A percentile compares a stretch with the other conserved stretches of the same genome.
Evolutionary conservation across 495 filamentous ascomycete species (phyloP).

Genomic region (Lepidopterella palustris): DNA sequence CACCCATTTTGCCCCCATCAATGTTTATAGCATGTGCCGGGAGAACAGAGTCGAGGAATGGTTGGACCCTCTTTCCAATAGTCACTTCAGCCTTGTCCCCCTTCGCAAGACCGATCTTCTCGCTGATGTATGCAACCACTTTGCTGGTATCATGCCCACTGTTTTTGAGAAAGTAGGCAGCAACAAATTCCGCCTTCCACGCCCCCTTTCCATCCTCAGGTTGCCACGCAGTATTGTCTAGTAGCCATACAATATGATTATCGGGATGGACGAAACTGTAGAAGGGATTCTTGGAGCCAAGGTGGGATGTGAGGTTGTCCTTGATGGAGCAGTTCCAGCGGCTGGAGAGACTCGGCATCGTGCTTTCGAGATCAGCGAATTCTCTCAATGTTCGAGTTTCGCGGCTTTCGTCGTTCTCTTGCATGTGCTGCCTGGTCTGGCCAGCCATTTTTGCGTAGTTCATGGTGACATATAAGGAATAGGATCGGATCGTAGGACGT

Average conservation of each 20-base stretch:
- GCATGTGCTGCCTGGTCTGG: constrained; percentile 13
- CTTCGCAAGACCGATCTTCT: constrained; percentile 59
- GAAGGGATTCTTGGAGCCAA: constrained; percentile 38
- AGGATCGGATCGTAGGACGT: background rate
- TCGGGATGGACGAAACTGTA: constrained; percentile 40
- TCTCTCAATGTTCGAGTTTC: constrained; percentile 9
- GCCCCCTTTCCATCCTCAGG: constrained; percentile 24
- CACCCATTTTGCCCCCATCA: constrained; percentile 41
- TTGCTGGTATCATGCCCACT: constrained; percentile 58
- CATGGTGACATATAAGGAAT: background rate
- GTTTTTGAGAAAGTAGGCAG: constrained; percentile 68
- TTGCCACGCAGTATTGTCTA: constrained; percentile 84
- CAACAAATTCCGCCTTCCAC: constrained; percentile 77
- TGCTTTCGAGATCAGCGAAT: constrained; percentile 26
- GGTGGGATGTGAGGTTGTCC: constrained; percentile 41
- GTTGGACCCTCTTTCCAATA: constrained; percentile 63
- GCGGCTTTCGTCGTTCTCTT: constrained; percentile 22
- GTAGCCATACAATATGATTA: constrained; percentile 71
- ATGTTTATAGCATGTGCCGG: constrained; percentile 59
- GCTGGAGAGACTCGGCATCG: constrained; percentile 20
- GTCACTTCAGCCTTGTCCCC: constrained; percentile 57
- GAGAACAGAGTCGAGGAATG: constrained; percentile 70
- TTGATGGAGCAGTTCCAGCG: constrained; percentile 23
- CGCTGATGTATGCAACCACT: constrained; percentile 62
- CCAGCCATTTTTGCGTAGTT: constrained; percentile 8